phyloP scores from a whole-genome alignment of 2,329 filamentous ascomycete species.

The Apiospora koreana region DNA sequence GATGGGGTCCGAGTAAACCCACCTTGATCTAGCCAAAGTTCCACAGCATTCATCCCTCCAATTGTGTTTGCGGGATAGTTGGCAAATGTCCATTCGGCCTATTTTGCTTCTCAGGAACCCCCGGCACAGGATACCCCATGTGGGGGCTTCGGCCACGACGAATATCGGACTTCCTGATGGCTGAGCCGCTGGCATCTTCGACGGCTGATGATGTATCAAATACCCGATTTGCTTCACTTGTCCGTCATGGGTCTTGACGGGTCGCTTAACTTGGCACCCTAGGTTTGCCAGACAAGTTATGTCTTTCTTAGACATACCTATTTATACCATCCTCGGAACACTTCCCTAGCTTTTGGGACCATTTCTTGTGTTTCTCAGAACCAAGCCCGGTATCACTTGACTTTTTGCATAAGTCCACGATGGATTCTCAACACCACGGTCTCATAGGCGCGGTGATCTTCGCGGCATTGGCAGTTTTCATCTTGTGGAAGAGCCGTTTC shows the following conservation, averaged over 20 bases:
- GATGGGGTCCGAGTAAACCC: not conserved
- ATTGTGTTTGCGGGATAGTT: slow-evolving; percentile 1
- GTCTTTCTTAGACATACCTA: not conserved
- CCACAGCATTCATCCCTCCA: slow-evolving; percentile 7
- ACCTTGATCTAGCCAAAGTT: slow-evolving; percentile 5
- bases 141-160: not conserved
- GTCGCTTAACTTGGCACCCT: not conserved
- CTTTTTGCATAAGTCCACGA: not conserved
- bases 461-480: slow-evolving; percentile 13
- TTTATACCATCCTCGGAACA: not conserved
- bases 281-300: not conserved
- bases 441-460: slow-evolving; percentile 12
- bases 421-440: slow-evolving; percentile 8
- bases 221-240: not conserved
- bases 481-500: slow-evolving; percentile 15
- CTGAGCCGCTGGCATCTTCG: not conserved
- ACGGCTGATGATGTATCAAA: not conserved
- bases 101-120: not conserved
- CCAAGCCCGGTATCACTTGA: not conserved
- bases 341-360: not conserved
- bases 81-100: slow-evolving; percentile 1
- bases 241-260: not conserved
- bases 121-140: not conserved
- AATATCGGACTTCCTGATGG: not conserved
- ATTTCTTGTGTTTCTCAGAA: not conserved